phyloP scores from a whole-genome alignment of 768 basidiomycete species.

The Serpula lacrymans region DNA sequence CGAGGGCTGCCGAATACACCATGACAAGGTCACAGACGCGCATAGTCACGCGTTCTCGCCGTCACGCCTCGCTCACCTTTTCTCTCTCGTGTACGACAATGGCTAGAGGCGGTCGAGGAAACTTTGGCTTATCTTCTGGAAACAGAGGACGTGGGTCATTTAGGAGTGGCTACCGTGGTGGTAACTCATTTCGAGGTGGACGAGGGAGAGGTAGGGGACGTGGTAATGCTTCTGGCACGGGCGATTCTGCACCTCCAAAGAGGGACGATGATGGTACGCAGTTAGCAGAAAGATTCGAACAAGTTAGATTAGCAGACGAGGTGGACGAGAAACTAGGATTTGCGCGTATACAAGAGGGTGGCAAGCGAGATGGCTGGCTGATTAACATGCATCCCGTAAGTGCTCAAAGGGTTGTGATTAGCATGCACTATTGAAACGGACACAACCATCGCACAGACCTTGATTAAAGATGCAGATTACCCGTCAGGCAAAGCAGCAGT shows the following conservation, averaged over 20 bases:
- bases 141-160: slow-evolving; percentile 38
- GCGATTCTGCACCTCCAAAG: slow-evolving; percentile 50
- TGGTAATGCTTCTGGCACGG: slow-evolving; percentile 31
- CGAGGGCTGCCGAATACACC: too few species aligned
- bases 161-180: slow-evolving; percentile 29
- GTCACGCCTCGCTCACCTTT: too few species aligned
- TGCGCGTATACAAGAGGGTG: slow-evolving; percentile 73
- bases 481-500: slow-evolving; percentile 86
- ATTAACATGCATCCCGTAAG: slow-evolving; percentile 98
- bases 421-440: neutral
- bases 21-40: neutral
- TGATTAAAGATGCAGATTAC: slow-evolving; percentile 83
- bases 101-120: slow-evolving; percentile 47
- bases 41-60: too few species aligned
- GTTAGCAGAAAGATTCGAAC: slow-evolving; percentile 83
- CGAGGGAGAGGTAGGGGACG: slow-evolving; percentile 45
- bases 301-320: slow-evolving; percentile 70
- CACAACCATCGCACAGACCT: slow-evolving; percentile 47
- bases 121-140: slow-evolving; percentile 54
- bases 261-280: slow-evolving; percentile 91
- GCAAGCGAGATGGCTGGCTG: slow-evolving; percentile 83
- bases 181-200: slow-evolving; percentile 42
- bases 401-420: slow-evolving; percentile 16
- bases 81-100: slow-evolving; percentile 11
- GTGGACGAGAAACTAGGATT: slow-evolving; percentile 95